These are phyloP conservation scores for Ogataea siamensis DNA, from an alignment of 805 yeast species.

Conservation along the genomic window DNA sequence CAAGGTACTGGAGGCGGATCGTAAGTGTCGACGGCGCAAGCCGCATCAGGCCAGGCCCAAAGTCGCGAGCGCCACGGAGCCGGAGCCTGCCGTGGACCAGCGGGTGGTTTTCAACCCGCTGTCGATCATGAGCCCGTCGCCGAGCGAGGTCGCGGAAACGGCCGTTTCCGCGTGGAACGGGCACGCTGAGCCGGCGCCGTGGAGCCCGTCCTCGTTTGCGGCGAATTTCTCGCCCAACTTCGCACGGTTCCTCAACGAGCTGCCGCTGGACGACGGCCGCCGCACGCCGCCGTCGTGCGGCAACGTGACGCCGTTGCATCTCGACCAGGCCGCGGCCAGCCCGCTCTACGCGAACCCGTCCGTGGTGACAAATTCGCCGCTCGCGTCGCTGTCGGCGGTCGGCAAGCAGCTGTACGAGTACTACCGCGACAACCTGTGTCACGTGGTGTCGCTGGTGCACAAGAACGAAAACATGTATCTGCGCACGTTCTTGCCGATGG, in stretches of 20 bases:
- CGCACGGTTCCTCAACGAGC: constrained; percentile 24
- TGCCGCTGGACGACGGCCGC: not conserved
- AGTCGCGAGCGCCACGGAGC: too few species aligned
- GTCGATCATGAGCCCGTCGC: constrained; percentile 20
- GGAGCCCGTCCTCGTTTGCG: constrained; percentile 7
- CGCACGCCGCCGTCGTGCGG: not conserved
- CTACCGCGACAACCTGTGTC: constrained; percentile 45
- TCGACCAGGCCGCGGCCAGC: constrained; percentile 4
- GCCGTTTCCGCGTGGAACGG: not conserved
- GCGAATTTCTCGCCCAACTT: constrained; percentile 29
- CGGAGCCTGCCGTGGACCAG: too few species aligned
- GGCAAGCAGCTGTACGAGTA: constrained; percentile 45
- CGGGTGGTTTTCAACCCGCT: constrained; percentile 31
- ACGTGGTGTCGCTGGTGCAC: constrained; percentile 48
- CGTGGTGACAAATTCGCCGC: constrained; percentile 25
- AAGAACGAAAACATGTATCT: constrained; percentile 49
- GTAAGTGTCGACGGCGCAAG: constrained; percentile 43
- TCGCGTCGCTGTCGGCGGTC: constrained; percentile 32
- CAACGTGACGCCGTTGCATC: constrained; percentile 1
- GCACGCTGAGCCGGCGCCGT: too few species aligned
- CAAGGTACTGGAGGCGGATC: constrained; percentile 38
- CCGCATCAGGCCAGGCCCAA: constrained; percentile 14
- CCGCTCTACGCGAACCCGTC: constrained; percentile 32
- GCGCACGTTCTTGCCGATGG: constrained; percentile 53
- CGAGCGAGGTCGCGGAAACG: not conserved